Base-by-base conservation (phyloP, 495 filamentous ascomycete species). In the Evansstolkia leycettana region DNA sequence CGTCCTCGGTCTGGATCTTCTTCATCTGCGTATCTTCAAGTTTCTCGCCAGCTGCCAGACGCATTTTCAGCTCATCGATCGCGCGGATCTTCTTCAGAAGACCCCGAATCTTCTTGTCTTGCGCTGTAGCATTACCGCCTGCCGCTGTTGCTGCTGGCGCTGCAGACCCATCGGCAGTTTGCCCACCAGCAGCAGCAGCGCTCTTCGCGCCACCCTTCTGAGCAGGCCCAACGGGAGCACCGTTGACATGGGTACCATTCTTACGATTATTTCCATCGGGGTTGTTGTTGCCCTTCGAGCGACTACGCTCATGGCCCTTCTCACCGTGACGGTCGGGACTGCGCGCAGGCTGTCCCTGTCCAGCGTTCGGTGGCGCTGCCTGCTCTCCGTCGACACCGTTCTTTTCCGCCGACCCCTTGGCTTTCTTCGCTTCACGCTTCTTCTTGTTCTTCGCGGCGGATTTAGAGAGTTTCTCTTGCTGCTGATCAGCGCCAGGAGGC, bases 401-500 rank as follows among this genome's bases (percentile, higher is more conserved):
- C 42, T 73, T 77, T 14, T 68, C 68, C 9, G 70, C 82, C 5
- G 70, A 72, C 17, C 88, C 84, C 55, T 87, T 90, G 17, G 76
- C 75, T 59, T 95, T 96, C 70, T 92, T 94, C 36, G 86, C 88
- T 52, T 93, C 86, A 24, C 89, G 73, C 73, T 98, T 98, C 73
- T 95, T 96, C 76, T 95, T 95, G 65, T 96, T 98, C 67, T 95
- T 94, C 34, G 88, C 60, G 0, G 88, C 90, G 11, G 86, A 71
- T 59, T 88, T 94, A 41, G 82, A 88, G 28, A 92, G 58, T 42
- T 67, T 78, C 39, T 80, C 82, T 70, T 15, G 70, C 74, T n/a
- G n/a, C 19, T 79, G 76, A 26, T 62, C 70, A 2, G 64, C 65
- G 16, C 63, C 65, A 12, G 63, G 50, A 5, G 65, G 56, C 24